Evolutionary conservation across 495 filamentous ascomycete genomes (phyloP), one percentile per base, ranked within the genome.

Genomic region (Schizothecium vesticola): DNA sequence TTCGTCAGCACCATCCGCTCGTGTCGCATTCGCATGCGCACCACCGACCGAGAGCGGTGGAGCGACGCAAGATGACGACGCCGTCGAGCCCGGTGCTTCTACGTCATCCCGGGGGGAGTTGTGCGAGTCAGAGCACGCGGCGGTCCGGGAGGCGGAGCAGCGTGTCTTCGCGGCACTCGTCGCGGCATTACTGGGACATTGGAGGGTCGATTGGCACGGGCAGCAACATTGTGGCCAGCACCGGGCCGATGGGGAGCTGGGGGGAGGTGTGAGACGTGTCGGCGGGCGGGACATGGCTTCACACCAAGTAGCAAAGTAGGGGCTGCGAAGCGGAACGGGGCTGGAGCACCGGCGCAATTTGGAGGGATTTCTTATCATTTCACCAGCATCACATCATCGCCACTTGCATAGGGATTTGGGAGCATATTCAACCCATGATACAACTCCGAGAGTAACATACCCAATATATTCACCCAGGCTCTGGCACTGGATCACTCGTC

Each of bases 1-100:
- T 97, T 59, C 84, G 92, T 31, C 91, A 92, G 70, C 89, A 94
- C 72, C 93, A 97, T 67, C 93, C 93, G 2, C 86, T 96, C 26
- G 86, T 94, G 26, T 88, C 88, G 5, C 74, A 77, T 64, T 63
- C 71, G 13, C 73, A 77, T 56, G 51, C 36, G 9, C 71, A 76
- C 59, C 73, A 77, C 22, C 86, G 86, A 72, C 80, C 67, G 23
- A 80, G 76, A 33, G 74, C 80, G 80, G 73, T 77, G 71, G 88
- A 78, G 80, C 83, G 77, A 71, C 81, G 77, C 74, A 87, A 84
- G 72, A 82, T 77, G 75, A 78, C 80, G 71, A 64, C 83, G 68
- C 75, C 84, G 56, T 78, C 77, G 4, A 83, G 76, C 69, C 74
- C 82, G 72, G 64, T 85, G 75, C 56, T 81, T 66, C 79, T 82